Percentiles rank a stretch among this genome's conserved stretches.
Conservation (phyloP, 1,284 basidiomycete species). For the Ganoderma multipileum region DNA sequence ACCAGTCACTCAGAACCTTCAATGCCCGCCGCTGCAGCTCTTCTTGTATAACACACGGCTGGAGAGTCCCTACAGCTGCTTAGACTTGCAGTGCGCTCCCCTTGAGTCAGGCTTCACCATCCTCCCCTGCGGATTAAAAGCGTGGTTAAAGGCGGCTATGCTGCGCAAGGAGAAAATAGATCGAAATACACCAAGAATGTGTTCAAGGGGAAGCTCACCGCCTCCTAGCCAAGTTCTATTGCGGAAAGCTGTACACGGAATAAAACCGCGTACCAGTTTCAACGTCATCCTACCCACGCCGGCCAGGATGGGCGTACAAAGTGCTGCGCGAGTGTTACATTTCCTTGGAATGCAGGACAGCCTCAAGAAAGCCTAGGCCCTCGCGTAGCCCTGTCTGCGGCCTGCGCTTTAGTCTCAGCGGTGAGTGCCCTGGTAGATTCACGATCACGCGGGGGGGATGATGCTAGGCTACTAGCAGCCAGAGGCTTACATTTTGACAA, state of each 20-base stretch:
- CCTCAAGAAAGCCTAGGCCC: not conserved
- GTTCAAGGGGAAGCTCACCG: not conserved
- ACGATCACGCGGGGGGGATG: too few relatives aligned
- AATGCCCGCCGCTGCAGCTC: too few relatives aligned
- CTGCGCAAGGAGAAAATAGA: not conserved
- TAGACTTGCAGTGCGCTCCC: not conserved
- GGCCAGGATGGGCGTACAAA: not conserved
- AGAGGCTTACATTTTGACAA: too few relatives aligned
- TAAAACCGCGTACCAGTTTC: not conserved
- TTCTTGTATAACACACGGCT: not conserved
- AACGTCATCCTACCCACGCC: not conserved
- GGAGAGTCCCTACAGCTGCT: not conserved
- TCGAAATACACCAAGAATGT: not conserved
- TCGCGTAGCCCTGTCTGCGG: not conserved
- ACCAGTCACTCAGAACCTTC: too few relatives aligned
- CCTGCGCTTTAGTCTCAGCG: not conserved
- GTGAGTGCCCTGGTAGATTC: not conserved
- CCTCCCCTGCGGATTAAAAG: not conserved
- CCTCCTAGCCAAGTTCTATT: not conserved
- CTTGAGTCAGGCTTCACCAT: too few relatives aligned
- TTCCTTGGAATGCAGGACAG: not conserved
- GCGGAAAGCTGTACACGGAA: conserved; percentile 1
- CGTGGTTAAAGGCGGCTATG: not conserved
- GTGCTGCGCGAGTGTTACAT: not conserved
- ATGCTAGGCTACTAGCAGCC: too few relatives aligned